Evolutionary conservation across 208 protist species (phyloP).

Genomic region (Wallacemonas collosoma): DNA sequence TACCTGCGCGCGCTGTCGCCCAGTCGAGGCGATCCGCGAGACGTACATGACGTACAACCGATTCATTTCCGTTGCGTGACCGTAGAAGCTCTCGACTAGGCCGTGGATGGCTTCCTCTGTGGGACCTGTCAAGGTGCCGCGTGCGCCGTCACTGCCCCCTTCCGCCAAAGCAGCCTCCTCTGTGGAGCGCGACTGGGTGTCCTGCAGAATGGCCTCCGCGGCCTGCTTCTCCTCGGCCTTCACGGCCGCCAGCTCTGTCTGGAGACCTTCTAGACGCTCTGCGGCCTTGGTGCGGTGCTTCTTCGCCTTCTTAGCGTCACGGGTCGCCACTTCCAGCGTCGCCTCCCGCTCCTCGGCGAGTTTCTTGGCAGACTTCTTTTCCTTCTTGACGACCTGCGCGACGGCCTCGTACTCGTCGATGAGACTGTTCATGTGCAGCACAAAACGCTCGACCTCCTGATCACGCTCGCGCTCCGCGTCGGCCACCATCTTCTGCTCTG

Average conservation of each 20-base stretch:
- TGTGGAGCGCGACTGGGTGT: neutral
- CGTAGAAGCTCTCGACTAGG: constrained; percentile 65
- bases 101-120: constrained; percentile 58
- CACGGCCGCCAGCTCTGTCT: constrained; percentile 31
- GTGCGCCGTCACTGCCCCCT: constrained; percentile 2
- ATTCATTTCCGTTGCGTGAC: constrained; percentile 55
- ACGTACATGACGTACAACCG: constrained; percentile 67
- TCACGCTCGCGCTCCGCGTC: constrained; percentile 45
- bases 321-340: constrained; percentile 43
- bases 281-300: constrained; percentile 73
- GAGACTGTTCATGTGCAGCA: constrained; percentile 75
- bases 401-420: constrained; percentile 86
- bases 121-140: constrained; percentile 5
- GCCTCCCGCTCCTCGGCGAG: constrained; percentile 54
- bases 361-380: constrained; percentile 79
- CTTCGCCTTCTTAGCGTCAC: constrained; percentile 85
- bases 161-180: constrained; percentile 2
- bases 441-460: constrained; percentile 55
- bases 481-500: constrained; percentile 27
- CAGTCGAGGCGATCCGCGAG: constrained; percentile 55
- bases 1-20: constrained; percentile 63
- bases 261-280: constrained; percentile 42
- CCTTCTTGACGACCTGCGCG: constrained; percentile 51
- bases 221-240: constrained; percentile 24
- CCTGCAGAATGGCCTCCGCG: constrained; percentile 32